Evolutionary conservation across 2,329 filamentous ascomycete genomes (phyloP).

Genomic region (Catunica adiposa): DNA sequence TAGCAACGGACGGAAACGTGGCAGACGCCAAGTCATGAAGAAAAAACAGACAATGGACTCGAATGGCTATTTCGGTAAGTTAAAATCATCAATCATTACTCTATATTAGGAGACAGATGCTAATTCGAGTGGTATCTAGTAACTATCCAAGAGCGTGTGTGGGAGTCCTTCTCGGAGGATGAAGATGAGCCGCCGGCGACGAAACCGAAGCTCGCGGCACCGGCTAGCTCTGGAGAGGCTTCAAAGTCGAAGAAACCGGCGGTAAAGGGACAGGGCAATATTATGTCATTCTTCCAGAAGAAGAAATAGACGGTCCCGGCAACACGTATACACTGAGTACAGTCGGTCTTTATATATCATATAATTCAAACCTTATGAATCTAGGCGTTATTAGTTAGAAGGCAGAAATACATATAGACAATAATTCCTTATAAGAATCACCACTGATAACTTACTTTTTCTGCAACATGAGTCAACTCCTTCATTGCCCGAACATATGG

Average conservation of each 20-base stretch:
- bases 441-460: conserved; percentile 31
- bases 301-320: conserved; percentile 43
- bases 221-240: conserved; percentile 29
- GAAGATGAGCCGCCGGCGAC: conserved; percentile 41
- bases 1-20: conserved; percentile 50
- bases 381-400: neutral
- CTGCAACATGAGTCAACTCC: conserved; percentile 65
- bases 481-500: conserved; percentile 56
- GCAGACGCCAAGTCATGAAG: conserved; percentile 65
- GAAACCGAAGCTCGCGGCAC: conserved; percentile 33
- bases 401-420: neutral
- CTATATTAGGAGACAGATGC: too few species aligned
- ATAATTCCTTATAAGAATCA: neutral
- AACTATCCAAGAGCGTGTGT: conserved; percentile 65
- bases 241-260: conserved; percentile 38
- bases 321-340: neutral
- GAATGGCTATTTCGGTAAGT: conserved; percentile 72
- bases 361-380: conserved; percentile 1
- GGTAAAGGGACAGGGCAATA: conserved; percentile 57
- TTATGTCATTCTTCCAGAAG: conserved; percentile 85
- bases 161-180: conserved; percentile 91
- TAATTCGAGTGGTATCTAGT: conserved; percentile 32
- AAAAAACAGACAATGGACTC: conserved; percentile 79
- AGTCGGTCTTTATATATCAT: neutral
- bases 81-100: neutral